A percentile compares a stretch with the other conserved stretches of the same genome.
Conservation (phyloP, 371 early-diverging fungal genomes). For the Parasitella parasitica region DNA sequence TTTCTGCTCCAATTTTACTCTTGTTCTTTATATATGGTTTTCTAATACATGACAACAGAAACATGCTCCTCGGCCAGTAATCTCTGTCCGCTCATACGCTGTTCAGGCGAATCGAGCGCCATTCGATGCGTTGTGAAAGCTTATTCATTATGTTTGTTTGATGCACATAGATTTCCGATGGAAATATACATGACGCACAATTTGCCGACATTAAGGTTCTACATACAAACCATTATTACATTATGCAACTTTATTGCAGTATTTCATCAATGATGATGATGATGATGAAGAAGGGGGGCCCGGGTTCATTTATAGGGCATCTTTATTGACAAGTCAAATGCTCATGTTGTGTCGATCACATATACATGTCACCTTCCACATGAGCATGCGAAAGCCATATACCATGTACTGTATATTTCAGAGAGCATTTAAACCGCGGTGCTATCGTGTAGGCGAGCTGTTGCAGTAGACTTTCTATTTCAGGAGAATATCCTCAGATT, state of each 20-base stretch:
- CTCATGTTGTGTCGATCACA: background rate
- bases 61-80: constrained; percentile 11
- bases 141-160: constrained; percentile 3
- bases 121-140: too few relatives aligned
- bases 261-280: background rate
- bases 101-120: too few relatives aligned
- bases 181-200: background rate
- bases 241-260: background rate
- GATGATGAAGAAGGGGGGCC: background rate
- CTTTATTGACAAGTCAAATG: background rate
- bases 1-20: background rate
- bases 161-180: constrained; percentile 9
- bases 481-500: background rate
- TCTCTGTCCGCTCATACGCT: too few relatives aligned
- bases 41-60: background rate
- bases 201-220: background rate
- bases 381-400: background rate
- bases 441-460: background rate
- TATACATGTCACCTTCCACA: background rate
- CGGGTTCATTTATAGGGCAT: too few relatives aligned
- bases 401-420: too few relatives aligned
- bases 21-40: background rate
- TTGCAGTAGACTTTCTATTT: background rate
- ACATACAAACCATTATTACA: background rate
- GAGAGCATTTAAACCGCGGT: too few relatives aligned